Base-by-base conservation (phyloP, 345 rosid genomes). In the Eucalyptus curtisii region DNA sequence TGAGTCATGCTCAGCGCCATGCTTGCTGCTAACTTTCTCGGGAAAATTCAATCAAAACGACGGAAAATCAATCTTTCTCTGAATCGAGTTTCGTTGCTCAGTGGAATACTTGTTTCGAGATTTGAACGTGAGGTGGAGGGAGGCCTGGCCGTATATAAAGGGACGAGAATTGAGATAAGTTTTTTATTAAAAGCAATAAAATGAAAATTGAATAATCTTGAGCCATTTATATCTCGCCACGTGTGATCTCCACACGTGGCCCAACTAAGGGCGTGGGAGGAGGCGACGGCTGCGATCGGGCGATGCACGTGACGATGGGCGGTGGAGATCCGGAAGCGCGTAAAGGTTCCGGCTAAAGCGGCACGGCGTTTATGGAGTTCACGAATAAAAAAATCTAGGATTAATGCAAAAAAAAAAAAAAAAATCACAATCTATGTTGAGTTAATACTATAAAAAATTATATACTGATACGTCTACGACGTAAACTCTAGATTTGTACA, bases 1-100 rank as follows among this genome's bases (percentile, higher is more conserved):
- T 93, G 95, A 31, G 98, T 68, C 20, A 96, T 49, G 89, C 92
- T 96, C 90, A 96, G 89, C 48, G 99, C 99, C 99, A 96, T 96
- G 13, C 27, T 31, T 53, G 27, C 24, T 9, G n/a, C 86, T 48
- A n/a, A 61, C 40, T 64, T 61, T 45, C 86, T 42, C 89, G 15
- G 55, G 42, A 42, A 49, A 42, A 53, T 53, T 44, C 59, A 85
- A 85, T 49, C 68, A 55, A 88, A 88, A 80, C 22, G 10, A 66
- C 16, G 79, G 37, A 80, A 49, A 37, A 27, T 22, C 45, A 3
- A 52, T 52, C 7, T 22, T 49, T 31, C 47, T 49, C 86, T 14
- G 20, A 20, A 22, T 84, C 15, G 48, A 11, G 47, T 85, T n/a
- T 19, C 49, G 40, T 40, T 13, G 6, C 20, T 17, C 30, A 5